Conservation (phyloP, 345 rosid species). For the Salix purpurea region DNA sequence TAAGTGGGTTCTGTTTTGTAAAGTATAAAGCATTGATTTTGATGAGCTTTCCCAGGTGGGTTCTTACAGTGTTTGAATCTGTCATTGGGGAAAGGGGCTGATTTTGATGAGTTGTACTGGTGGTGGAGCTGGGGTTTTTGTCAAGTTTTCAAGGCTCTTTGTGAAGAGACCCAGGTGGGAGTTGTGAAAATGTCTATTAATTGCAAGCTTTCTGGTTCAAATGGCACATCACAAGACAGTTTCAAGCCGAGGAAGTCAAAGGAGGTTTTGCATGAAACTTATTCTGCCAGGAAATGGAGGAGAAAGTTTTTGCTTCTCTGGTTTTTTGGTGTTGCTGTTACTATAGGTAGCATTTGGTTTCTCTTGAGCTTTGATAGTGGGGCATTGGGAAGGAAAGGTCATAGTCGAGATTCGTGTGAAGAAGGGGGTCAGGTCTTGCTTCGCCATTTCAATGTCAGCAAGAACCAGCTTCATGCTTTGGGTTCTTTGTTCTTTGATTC, state of each 20-base stretch:
- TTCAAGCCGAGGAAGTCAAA: slow-evolving; percentile 41
- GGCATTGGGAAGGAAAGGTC: slow-evolving; percentile 14
- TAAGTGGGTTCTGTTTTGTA: not conserved
- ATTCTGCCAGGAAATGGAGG: slow-evolving; percentile 36
- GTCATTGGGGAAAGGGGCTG: slow-evolving; percentile 12
- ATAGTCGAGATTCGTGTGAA: slow-evolving; percentile 30
- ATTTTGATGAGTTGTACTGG: slow-evolving; percentile 43
- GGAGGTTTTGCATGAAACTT: slow-evolving; percentile 32
- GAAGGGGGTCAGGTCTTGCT: slow-evolving; percentile 42
- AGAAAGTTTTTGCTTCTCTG: slow-evolving; percentile 36
- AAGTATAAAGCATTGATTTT: slow-evolving; percentile 13
- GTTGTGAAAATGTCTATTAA: slow-evolving; percentile 50
- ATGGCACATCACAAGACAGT: slow-evolving; percentile 34
- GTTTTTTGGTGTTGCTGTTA: slow-evolving; percentile 35
- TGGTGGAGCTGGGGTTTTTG: slow-evolving; percentile 35
- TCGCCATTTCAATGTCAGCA: slow-evolving; percentile 58
- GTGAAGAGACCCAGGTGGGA: slow-evolving; percentile 29
- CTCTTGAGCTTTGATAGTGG: slow-evolving; percentile 30
- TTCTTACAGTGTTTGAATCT: slow-evolving; percentile 13
- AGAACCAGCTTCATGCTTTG: slow-evolving; percentile 54
- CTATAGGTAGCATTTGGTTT: slow-evolving; percentile 34
- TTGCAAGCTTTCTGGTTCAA: slow-evolving; percentile 41
- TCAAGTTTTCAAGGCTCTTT: slow-evolving; percentile 30
- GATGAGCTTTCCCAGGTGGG: slow-evolving; percentile 13
- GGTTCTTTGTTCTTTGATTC: slow-evolving; percentile 59